Evolutionary conservation across 140 eudicot species (phyloP).

Genomic region (Cichorium intybus): DNA sequence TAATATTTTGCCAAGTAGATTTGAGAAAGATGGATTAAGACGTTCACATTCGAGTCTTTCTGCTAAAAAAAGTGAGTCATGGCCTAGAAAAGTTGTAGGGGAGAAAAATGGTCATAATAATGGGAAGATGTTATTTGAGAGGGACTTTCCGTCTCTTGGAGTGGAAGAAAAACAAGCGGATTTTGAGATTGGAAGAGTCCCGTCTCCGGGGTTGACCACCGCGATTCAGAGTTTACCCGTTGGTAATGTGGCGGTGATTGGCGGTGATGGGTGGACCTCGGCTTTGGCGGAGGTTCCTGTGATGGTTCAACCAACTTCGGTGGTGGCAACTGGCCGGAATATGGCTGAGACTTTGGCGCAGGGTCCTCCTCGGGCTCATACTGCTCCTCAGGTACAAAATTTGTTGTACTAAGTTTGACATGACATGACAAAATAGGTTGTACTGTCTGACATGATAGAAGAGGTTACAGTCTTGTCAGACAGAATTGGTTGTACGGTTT

Average conservation of each 20-base stretch:
- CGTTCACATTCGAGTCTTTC: constrained; percentile 80
- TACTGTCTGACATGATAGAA: not conserved
- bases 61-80: constrained; percentile 55
- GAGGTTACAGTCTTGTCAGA: too few species aligned
- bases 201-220: constrained; percentile 78
- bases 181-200: constrained; percentile 55
- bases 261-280: constrained; percentile 86
- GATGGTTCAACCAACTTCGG: constrained; percentile 38
- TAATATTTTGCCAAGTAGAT: constrained; percentile 43
- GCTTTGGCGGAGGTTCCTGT: constrained; percentile 90
- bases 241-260: constrained; percentile 48
- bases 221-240: constrained; percentile 63
- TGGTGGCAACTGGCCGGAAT: constrained; percentile 46
- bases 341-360: constrained; percentile 95
- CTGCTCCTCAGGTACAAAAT: constrained; percentile 69
- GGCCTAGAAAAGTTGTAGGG: constrained; percentile 40
- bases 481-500: too few species aligned
- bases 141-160: constrained; percentile 80
- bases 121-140: constrained; percentile 50
- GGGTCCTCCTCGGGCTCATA: constrained; percentile 59
- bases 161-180: constrained; percentile 59
- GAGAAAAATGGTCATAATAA: constrained; percentile 35
- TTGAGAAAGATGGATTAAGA: constrained; percentile 60
- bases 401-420: constrained; percentile 17
- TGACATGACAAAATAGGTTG: not conserved